Evolutionary conservation across 2,329 filamentous ascomycete genomes (phyloP), one percentile per base, ranked within the genome.

Genomic region (Pseudonectria foliicola): DNA sequence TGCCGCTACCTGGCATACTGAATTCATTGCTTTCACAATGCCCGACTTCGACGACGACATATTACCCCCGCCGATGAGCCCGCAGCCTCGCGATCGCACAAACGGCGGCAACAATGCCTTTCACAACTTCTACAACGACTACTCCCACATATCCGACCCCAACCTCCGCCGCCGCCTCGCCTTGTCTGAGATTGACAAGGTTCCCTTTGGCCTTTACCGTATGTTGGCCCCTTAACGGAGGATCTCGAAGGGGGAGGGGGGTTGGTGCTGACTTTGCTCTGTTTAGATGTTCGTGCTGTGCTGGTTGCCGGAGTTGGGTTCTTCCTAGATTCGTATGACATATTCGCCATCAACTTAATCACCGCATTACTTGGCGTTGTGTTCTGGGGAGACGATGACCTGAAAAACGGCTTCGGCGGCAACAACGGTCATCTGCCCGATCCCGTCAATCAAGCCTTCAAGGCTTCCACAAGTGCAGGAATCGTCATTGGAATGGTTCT

Each of bases 301-400:
- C 60, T 84, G 6, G 84, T 90, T 3, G 84, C 85, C 16, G 85
- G 85, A 31, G 80, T 86, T 39, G 85, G 85, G 33, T 90, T 92
- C 67, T 87, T 90, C 55, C 81, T 85, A 30, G 85, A 89, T 58
- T 81, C 82, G 10, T 90, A 90, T 62, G 78, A 76, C 47, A 85
- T 88, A 49, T 92, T 92, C 57, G 82, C 85, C 52, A 84, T 88
- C 57, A 85, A 83, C 56, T 67, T 89, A 31, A 73, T 84, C 31
- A 82, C 78, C 2, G 72, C 70, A 29, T 75, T 89, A 55, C 63
- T 90, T 11, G 85, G 85, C 29, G 71, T 89, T 11, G 83, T 87
- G 31, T 92, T 82, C 57, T 92, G 82, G 75, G 67, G 74, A 43
- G 67, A 67, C 3, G 42, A 59, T 4, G 53, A 60, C 3, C 53